Evolutionary conservation across 2,329 filamentous ascomycete genomes (phyloP), one percentile per base, ranked within the genome.

Genomic region (Trichoderma lentiforme): DNA sequence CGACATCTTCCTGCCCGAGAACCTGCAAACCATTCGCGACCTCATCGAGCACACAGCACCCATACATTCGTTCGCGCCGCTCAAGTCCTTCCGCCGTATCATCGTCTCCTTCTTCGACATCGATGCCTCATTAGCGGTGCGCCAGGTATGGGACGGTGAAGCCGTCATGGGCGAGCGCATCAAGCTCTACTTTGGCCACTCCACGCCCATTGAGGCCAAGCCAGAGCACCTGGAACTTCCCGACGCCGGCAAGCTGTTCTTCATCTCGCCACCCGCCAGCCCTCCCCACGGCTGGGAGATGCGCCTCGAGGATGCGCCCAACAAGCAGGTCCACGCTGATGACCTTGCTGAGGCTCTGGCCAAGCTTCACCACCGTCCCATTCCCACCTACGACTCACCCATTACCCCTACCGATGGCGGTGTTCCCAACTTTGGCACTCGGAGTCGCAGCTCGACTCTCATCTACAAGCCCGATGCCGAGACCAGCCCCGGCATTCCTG

Each of bases 31-130:
- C 73, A 92, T 95, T 77, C 91, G 90, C 79, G 86, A 90, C 70
- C 89, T 93, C 72, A 90, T 96, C 80, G 84, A 88, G 77, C 81
- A 87, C 64, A 89, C 90, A n/a, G 91, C 92, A 3, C 86, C 89
- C 65, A 89, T 95, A 74, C 91, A 93, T 82, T 90, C 91, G 72
- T 96, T 93, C 87, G 89, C 92, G 12, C 93, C 93, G 0, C 88
- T 96, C 74, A 93, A 93, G 80, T 94, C 92, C 7, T 94, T 96
- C 86, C 89, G 91, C 74, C 91, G 93, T 80, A 94, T 96, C 78
- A 86, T 95, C 76, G 89, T 93, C 73, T 93, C 92, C 76, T 95
- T 96, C 85, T 91, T 87, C 81, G 89, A 90, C 73, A 85, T 88
- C 77, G 87, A 90, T 68, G 88, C 91, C 69, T 92, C 93, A 71